Evolutionary conservation across 805 yeast species (phyloP), one percentile per base, ranked within the genome.

Genomic region (Myxozyma geophila): DNA sequence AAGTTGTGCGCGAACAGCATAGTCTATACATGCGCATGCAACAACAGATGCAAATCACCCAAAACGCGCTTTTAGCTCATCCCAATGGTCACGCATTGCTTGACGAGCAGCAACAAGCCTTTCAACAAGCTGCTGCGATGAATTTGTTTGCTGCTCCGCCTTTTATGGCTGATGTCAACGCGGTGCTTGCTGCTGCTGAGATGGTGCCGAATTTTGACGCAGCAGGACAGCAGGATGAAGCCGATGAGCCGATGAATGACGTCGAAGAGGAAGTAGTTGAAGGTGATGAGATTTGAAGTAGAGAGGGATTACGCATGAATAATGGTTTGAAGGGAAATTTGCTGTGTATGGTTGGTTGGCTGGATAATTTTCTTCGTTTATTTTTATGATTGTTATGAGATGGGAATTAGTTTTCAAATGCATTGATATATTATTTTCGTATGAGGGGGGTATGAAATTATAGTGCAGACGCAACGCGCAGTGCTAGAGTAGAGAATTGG

Each of bases 1-100:
- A 43, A 21, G 51, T 58, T 44, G 66, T 53, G 12, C 44, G 47
- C 8, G 66, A 52, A 23, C 59, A 62, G 49, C 66, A 62, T 35
- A 23, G 35, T 13, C 19, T 35, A n/a, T 52, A 49, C 23, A 23
- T 51, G n/a, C 64, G 56, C 12, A 47, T 51, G 19, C 62, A 54
- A 43, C 66, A 62, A 63, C 59, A 44, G 41, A 33, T 54, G 39
- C 57, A 59, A 33, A 28, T 13, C 37, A 19, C 36, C 5, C 40
- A 28, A 2, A 28, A 15, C 10, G 53, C 53, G n/a, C n/a, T 56
- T 15, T 41, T 19, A 6, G 59, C 53, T 17, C 36, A 39, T 37
- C 36, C 51, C 12, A 28, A 9, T 7, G 53, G 35, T 10, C 40
- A 51, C n/a, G 58, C 51, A 2, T 12, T 21, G 50, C 36, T 46